Evolutionary conservation across 768 basidiomycete species (phyloP).

Genomic region (Termitomyces sp.): DNA sequence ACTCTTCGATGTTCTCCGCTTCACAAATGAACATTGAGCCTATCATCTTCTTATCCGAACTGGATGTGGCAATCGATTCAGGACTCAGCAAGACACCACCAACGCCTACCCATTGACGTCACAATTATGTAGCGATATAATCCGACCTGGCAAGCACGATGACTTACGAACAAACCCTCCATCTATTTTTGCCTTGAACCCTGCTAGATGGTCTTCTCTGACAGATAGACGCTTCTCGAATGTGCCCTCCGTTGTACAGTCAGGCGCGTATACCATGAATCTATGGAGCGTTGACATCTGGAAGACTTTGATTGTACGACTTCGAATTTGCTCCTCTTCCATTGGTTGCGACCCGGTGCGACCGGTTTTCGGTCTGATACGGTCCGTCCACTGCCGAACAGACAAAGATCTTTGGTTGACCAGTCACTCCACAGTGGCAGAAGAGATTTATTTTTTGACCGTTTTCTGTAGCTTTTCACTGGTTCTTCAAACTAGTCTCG

Average conservation of each 20-base stretch:
- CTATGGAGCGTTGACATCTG: conserved; percentile 16
- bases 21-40: conserved; percentile 59
- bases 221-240: conserved; percentile 56
- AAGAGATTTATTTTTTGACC: not conserved
- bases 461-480: not conserved
- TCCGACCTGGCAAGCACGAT: conserved; percentile 1
- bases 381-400: not conserved
- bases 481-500: not conserved
- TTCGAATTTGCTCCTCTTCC: too few relatives aligned
- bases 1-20: conserved; percentile 50
- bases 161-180: conserved; percentile 51
- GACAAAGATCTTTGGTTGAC: not conserved
- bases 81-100: conserved; percentile 60
- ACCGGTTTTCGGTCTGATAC: not conserved
- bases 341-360: too few relatives aligned
- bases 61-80: conserved; percentile 46
- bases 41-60: conserved; percentile 51
- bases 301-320: not conserved
- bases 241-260: conserved; percentile 57
- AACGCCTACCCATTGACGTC: conserved; percentile 36
- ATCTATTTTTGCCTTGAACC: conserved; percentile 36
- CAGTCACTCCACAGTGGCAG: not conserved
- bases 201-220: conserved; percentile 47
- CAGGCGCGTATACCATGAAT: conserved; percentile 67
- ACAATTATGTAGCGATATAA: not conserved